Evolutionary conservation across 768 basidiomycete genomes (phyloP), one percentile per base, ranked within the genome.

Genomic region (Boletus rex-veris): DNA sequence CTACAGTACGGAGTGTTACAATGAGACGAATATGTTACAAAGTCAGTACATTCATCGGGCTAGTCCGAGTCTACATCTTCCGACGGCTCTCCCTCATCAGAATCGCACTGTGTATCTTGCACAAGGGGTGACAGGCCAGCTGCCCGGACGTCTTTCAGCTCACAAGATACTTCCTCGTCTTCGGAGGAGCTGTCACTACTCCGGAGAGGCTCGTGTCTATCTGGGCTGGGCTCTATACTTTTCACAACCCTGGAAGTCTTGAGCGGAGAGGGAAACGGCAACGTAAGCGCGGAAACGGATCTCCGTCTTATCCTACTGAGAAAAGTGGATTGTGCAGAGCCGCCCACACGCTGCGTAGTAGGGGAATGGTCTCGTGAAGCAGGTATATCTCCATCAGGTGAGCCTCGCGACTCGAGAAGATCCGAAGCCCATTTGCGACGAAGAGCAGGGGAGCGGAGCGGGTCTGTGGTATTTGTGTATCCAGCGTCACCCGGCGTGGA

Each of bases 171-270:
- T 46, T 71, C 74, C 45, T 66, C 62, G 5, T 77, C 78, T 33
- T 80, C 82, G 15, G 80, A 80, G 11, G 82, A 84, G 50, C 78
- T 83, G 61, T 84, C 82, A 48, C 80, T 85, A 58, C 82, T 82
- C 81, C 83, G 84, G 2, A 64, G 64, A 40, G 68, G 67, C 43
- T 75, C 77, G 16, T 65, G 60, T 49, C 58, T 64, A 50, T 55
- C 60, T n/a, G 71, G 57, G 52, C 68, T 69, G 5, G 65, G 57
- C 14, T 71, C 64, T 37, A 59, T 64, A 41, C 63, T 57, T 36
- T 50, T 53, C 26, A 54, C 54, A 38, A 64, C 68, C 50, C 31
- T 57, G 28, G 60, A 39, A 45, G 65, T 49, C 57, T 43, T 64
- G 38, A 64, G 57, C 3, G 69, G 62, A 1, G 65, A 58, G 14